phyloP scores from a whole-genome alignment of 257 asterid species.

The Fraxinus americana region DNA sequence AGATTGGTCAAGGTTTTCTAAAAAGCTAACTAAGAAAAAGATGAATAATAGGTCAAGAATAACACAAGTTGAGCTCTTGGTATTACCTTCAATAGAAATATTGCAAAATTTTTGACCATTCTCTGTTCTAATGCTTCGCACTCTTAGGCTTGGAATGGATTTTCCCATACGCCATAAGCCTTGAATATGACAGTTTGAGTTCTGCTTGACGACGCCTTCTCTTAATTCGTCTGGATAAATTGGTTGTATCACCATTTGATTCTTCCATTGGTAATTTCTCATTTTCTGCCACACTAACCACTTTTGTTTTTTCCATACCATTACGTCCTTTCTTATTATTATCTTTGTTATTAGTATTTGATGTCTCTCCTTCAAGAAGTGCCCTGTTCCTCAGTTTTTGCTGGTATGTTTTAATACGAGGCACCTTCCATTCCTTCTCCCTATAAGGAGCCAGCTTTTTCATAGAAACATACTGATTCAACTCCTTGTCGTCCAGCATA shows the following conservation, averaged over 20 bases:
- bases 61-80: neutral
- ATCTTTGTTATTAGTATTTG: conserved; percentile 1
- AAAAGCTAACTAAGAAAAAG: neutral
- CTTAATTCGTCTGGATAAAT: conserved; percentile 45
- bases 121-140: conserved; percentile 41
- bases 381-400: conserved; percentile 29
- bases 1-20: neutral
- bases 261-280: conserved; percentile 33
- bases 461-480: conserved; percentile 48
- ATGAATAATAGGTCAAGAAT: neutral
- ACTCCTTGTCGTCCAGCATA: conserved; percentile 43
- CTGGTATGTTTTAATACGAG: conserved; percentile 27
- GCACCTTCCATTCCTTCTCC: conserved; percentile 57
- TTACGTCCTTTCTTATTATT: neutral
- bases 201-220: conserved; percentile 59
- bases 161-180: conserved; percentile 67
- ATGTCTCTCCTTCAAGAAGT: conserved; percentile 21
- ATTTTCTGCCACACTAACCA: conserved; percentile 24
- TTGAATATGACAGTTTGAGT: conserved; percentile 40
- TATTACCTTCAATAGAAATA: neutral
- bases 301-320: conserved; percentile 30
- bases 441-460: conserved; percentile 53
- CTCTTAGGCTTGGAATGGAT: conserved; percentile 51
- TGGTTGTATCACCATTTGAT: conserved; percentile 19
- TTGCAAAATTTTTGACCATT: conserved; percentile 5